Conservation (phyloP, 805 yeast genomes). For the Lipomyces yamanashiensis region DNA sequence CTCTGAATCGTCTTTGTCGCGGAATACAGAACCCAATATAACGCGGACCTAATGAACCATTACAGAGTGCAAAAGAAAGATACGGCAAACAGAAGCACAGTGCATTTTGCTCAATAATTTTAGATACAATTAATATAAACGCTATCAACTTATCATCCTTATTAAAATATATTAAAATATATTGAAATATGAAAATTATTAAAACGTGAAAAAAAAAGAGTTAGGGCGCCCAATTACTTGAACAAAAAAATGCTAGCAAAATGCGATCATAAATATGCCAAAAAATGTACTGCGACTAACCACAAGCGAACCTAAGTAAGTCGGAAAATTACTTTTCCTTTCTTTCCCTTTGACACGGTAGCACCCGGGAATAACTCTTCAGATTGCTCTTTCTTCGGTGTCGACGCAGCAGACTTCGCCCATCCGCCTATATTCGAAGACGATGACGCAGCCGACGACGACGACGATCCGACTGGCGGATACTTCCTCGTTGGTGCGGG, state of each 20-base stretch:
- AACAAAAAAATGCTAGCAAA: not conserved
- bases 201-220: too few relatives aligned
- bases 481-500: slow-evolving; percentile 1
- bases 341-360: slow-evolving; percentile 26
- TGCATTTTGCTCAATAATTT: too few relatives aligned
- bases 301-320: not conserved
- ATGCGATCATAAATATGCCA: not conserved
- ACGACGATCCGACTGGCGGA: slow-evolving; percentile 1
- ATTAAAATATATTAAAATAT: too few relatives aligned
- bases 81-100: too few relatives aligned
- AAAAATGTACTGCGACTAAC: not conserved
- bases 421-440: slow-evolving; percentile 18
- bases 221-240: not conserved
- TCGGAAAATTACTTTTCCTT: slow-evolving; percentile 24
- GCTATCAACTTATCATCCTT: too few relatives aligned
- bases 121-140: too few relatives aligned
- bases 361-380: slow-evolving; percentile 4
- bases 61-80: too few relatives aligned
- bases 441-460: slow-evolving; percentile 19
- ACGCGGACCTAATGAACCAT: too few relatives aligned
- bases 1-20: too few relatives aligned
- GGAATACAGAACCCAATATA: too few relatives aligned
- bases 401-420: slow-evolving; percentile 7
- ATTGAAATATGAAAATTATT: too few relatives aligned
- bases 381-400: not conserved